Base-by-base conservation (phyloP, 768 basidiomycete genomes). In the Favolaschia claudopus region DNA sequence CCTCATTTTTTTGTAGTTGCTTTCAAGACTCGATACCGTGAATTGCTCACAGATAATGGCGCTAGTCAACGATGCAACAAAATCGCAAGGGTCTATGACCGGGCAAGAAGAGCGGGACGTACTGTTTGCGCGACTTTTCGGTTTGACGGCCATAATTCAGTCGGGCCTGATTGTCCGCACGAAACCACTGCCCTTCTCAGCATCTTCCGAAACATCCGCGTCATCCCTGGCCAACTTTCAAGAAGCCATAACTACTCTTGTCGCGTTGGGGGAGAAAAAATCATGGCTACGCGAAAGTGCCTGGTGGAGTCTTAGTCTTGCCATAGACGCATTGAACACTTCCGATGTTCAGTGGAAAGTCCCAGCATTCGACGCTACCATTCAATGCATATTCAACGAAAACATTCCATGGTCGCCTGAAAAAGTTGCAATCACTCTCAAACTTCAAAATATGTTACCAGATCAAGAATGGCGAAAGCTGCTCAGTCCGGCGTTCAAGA, bases 91-190 rank as follows among this genome's bases (percentile, higher is more conserved):
- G 32, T 90, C 89, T 14, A 89, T 92, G 86, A 88, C 87, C 37
- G 90, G 95, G 3, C 91, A 95, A 69, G 96, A 99, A 74, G 92
- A 95, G 74, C 87, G 96, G 56, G 96, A 99, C 72, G 76, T 92
- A 45, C 81, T 95, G 47, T 98, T 99, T 70, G 95, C 95, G 10
- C 87, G 93, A 25, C 79, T 99, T 12, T 97, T 99, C 71, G 96
- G 96, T 17, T 78, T 97, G 56, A 89, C 88, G 17, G 82, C 94
- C 15, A 79, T 98, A 67, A 84, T 96, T 51, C 89, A 92, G 58
- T 98, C 96, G 3, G 88, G 92, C 22, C 79, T 96, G 43, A 79
- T 96, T 50, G 85, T 90, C 34, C 86, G 89, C 49, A 76, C 80
- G 25, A 82, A 72, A 6, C 81, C 88, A 3, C 73, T 89, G 7